Percentiles rank a stretch among this genome's conserved stretches.
These are phyloP conservation scores for Stenogyne calaminthoides DNA, from an alignment of 305 asterid genomes.

Conservation along the genomic window DNA sequence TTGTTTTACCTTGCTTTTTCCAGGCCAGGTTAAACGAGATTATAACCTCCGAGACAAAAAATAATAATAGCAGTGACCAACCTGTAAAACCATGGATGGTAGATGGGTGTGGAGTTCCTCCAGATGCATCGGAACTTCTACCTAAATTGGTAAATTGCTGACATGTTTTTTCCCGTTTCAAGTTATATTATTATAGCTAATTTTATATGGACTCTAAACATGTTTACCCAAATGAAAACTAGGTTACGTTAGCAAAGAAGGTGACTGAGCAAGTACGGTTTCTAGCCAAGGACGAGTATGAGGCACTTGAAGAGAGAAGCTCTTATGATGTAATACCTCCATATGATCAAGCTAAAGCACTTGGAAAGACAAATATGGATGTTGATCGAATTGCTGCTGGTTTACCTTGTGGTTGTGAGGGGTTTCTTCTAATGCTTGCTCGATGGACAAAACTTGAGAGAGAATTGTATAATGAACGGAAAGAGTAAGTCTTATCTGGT, in stretches of 20 bases:
- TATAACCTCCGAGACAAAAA: slow-evolving; percentile 61
- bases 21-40: slow-evolving; percentile 87
- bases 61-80: slow-evolving; percentile 33
- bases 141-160: slow-evolving; percentile 38
- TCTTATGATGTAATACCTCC: slow-evolving; percentile 80
- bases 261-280: slow-evolving; percentile 90
- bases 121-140: slow-evolving; percentile 75
- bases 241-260: slow-evolving; percentile 86
- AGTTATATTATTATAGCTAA: not conserved
- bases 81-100: slow-evolving; percentile 89
- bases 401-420: slow-evolving; percentile 97
- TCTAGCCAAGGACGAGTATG: slow-evolving; percentile 88
- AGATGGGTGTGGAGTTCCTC: slow-evolving; percentile 93
- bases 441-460: slow-evolving; percentile 97
- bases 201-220: slow-evolving; percentile 15
- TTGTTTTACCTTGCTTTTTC: slow-evolving; percentile 14
- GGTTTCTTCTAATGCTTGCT: slow-evolving; percentile 98
- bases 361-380: slow-evolving; percentile 95
- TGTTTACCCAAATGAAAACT: slow-evolving; percentile 19
- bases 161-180: not conserved
- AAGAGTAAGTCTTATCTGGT: slow-evolving; percentile 54
- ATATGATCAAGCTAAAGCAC: slow-evolving; percentile 99
- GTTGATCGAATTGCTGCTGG: slow-evolving; percentile 98
- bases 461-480: slow-evolving; percentile 90
- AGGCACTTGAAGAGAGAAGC: slow-evolving; percentile 74